Evolutionary conservation across 169 alveolate genomes (phyloP), one percentile per base, ranked within the genome.

Genomic region (Cryptosporidium baileyi): DNA sequence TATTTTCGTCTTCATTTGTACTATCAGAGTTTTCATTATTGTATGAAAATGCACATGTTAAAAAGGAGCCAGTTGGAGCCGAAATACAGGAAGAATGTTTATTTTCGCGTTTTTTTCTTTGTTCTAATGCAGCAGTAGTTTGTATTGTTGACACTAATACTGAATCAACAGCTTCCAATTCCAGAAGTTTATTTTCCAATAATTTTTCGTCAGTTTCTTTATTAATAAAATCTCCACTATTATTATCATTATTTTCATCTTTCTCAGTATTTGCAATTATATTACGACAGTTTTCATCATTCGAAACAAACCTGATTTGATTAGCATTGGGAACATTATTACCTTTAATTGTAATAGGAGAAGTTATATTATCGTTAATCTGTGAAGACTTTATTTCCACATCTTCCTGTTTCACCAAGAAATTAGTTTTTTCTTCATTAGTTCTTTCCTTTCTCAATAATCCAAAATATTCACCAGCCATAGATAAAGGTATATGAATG

Each of bases 401-500:
- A 17, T 51, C 41, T 17, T 65, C 81, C 17, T 57, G 15, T 11
- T 57, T 57, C 3, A 57, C 45, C 1, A 57, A 22, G 17, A 17
- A 28, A 1, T 22, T 7, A 15, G 19, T 60, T 19, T 51, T 40
- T 34, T 47, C 61, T 13, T 40, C 61, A 17, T 6, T 44, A 22
- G 47, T 65, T 34, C 63, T 65, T 26, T 74, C 85, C 9, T 43
- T 74, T 24, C 74, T 74, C 7, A 74, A 34, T 32, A 74, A 61
- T 5, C 85, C 85, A 74, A 74, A 74, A 47, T 74, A 74, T 19
- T 74, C 65, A 24, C 85, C 85, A 17, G 85, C 85, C 57, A 74
- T 15, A 26, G 85, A 74, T 32, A 74, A 38, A 11, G 85, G 85
- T 26, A 74, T 74, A 74, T 74, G 85, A 8, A 74, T 74, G 17